Conservation (phyloP, 768 basidiomycete species). For the Phaffia australis region DNA sequence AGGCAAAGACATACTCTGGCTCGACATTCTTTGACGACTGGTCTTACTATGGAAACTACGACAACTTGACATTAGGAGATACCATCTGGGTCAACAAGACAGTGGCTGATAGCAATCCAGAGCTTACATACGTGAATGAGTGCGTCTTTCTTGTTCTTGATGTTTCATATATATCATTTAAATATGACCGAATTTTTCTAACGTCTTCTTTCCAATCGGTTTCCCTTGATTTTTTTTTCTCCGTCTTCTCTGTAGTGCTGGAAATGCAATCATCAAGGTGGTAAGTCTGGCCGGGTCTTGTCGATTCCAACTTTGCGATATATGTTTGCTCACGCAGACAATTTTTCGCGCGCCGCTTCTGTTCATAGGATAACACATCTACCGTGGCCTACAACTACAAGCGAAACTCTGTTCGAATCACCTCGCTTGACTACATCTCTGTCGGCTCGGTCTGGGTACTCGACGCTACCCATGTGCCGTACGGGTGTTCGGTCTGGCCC, state of each 20-base stretch:
- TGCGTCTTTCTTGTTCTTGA: slow-evolving; percentile 35
- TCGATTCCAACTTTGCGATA: neutral
- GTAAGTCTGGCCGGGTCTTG: too few species aligned
- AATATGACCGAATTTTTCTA: slow-evolving; percentile 2
- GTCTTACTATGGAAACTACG: slow-evolving; percentile 49
- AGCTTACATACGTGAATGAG: neutral
- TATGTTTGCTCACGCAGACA: neutral
- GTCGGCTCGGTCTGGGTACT: slow-evolving; percentile 57
- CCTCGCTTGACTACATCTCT: slow-evolving; percentile 47
- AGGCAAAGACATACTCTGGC: slow-evolving; percentile 50
- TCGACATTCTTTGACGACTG: slow-evolving; percentile 57
- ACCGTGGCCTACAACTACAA: slow-evolving; percentile 44
- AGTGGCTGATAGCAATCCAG: neutral
- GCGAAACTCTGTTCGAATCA: slow-evolving; percentile 58
- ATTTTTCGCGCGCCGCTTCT: neutral
- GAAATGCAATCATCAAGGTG: slow-evolving; percentile 60
- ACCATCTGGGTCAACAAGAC: slow-evolving; percentile 40
- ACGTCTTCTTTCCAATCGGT: neutral
- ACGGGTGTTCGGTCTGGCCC: slow-evolving; percentile 41
- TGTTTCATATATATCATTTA: slow-evolving; percentile 35
- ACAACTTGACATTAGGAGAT: slow-evolving; percentile 59
- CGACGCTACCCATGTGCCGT: slow-evolving; percentile 45
- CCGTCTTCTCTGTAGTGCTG: slow-evolving; percentile 49
- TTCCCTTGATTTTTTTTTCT: slow-evolving; percentile 47
- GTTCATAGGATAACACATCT: slow-evolving; percentile 25